Evolutionary conservation across 768 basidiomycete species (phyloP), one percentile per base, ranked within the genome.

Genomic region (Collybiopsis luxurians): DNA sequence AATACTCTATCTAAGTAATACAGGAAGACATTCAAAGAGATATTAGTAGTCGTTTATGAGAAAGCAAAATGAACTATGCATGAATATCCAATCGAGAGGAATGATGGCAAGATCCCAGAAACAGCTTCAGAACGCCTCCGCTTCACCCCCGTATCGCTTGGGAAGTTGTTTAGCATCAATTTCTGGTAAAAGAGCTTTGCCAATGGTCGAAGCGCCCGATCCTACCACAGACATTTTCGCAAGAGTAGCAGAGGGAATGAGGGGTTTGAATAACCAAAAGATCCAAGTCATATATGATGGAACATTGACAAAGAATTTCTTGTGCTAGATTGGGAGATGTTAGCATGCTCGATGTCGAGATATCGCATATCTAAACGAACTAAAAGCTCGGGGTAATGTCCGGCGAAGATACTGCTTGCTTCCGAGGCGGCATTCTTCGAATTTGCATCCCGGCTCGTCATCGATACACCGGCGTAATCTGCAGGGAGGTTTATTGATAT

Each of bases 141-240:
- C 85, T 24, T 75, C 71, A 6, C 91, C 91, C 9, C 91, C 91
- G 61, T 92, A 93, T 45, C 79, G 73, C 70, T 75, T 72, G 1
- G 90, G 91, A 38, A 93, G 74, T 63, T 91, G 70, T 3, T 76
- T 70, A 5, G 69, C 69, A 39, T 83, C 76, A 42, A 92, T 82
- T 50, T 80, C 63, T 2, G 79, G 79, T n/a, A 79, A 66, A 12
- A 93, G 75, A 1, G 83, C 83, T 60, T 81, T 81, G 56, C 77
- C 75, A 43, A 92, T 82, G 0, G 80, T 71, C 56, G 75, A 70
- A n/a, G 78, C 68, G 15, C 89, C 84, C 23, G 78, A 75, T 40
- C 90, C 90, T 17, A 90, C 86, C 36, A 92, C 86, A 31, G 76
- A 73, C 87, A 93, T 89, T 77, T 92, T 93, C 7, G 86, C 85